Conservation (phyloP, 257 asterid genomes). For the Agastache rugosa region DNA sequence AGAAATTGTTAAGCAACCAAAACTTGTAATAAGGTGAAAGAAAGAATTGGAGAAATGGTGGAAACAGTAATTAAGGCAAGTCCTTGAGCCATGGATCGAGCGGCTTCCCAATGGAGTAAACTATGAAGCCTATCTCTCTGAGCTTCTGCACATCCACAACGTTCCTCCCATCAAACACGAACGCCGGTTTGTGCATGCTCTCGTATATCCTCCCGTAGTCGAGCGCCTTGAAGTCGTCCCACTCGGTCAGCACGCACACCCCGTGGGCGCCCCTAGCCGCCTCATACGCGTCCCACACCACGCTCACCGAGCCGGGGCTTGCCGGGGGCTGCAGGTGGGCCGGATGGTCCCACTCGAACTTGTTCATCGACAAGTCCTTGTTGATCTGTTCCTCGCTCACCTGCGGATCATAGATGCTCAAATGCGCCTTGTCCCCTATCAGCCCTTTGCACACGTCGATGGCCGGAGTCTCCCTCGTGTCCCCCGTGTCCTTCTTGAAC, state of each 20-base stretch:
- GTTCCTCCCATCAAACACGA: slow-evolving; percentile 67
- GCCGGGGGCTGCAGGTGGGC: slow-evolving; percentile 66
- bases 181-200: slow-evolving; percentile 75
- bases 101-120: slow-evolving; percentile 74
- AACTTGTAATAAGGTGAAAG: neutral
- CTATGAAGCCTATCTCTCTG: slow-evolving; percentile 69
- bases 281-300: slow-evolving; percentile 64
- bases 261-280: slow-evolving; percentile 73
- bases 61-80: slow-evolving; percentile 48
- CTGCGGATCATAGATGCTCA: slow-evolving; percentile 74
- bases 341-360: slow-evolving; percentile 79
- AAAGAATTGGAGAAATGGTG: neutral
- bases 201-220: slow-evolving; percentile 61
- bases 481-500: slow-evolving; percentile 77
- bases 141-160: slow-evolving; percentile 55
- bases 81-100: slow-evolving; percentile 81
- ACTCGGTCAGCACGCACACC: slow-evolving; percentile 69
- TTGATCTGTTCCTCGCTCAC: slow-evolving; percentile 70
- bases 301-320: slow-evolving; percentile 55
- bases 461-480: slow-evolving; percentile 73
- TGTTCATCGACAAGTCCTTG: slow-evolving; percentile 69
- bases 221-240: slow-evolving; percentile 70
- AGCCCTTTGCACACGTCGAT: slow-evolving; percentile 75
- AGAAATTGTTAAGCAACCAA: neutral
- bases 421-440: slow-evolving; percentile 64